Evolutionary conservation across 768 basidiomycete species (phyloP).

Genomic region (Thelephora aurantiotincta): DNA sequence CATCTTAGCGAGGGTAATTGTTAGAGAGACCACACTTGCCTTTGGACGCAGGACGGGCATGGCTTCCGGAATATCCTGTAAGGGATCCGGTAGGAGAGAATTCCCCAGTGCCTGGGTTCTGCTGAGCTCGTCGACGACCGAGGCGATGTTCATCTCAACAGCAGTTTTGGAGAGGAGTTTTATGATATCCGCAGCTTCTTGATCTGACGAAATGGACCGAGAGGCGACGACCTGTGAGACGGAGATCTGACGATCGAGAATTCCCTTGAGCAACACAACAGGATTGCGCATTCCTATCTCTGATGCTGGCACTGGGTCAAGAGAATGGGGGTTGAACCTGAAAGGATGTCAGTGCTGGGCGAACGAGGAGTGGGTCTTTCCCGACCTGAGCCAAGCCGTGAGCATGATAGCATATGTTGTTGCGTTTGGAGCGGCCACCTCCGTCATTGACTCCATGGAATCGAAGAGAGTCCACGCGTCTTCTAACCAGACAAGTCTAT

Average conservation of each 20-base stretch:
- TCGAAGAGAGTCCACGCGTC: constrained; percentile 49
- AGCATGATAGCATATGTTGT: constrained; percentile 62
- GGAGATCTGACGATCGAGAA: constrained; percentile 36
- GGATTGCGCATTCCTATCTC: constrained; percentile 11
- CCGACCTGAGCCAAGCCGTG: constrained; percentile 39
- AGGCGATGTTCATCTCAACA: constrained; percentile 34
- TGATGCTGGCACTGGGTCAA: constrained; percentile 2
- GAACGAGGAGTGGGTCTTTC: not conserved
- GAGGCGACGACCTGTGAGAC: constrained; percentile 40
- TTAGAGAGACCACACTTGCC: constrained; percentile 14
- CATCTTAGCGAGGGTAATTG: constrained; percentile 2
- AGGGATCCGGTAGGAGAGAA: constrained; percentile 22
- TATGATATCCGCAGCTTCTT: constrained; percentile 42
- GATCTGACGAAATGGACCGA: constrained; percentile 36
- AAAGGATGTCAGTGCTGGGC: constrained; percentile 7
- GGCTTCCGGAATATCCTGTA: constrained; percentile 43
- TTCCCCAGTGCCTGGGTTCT: constrained; percentile 33
- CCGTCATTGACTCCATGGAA: constrained; percentile 33
- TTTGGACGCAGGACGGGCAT: constrained; percentile 38
- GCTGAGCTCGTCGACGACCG: constrained; percentile 41
- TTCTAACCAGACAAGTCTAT: constrained; percentile 42
- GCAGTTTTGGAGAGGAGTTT: constrained; percentile 45
- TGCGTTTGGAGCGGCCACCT: constrained; percentile 34
- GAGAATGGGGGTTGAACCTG: constrained; percentile 25
- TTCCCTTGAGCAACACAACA: constrained; percentile 12